Evolutionary conservation across 306 rosid species (phyloP).

Genomic region (Boehmeria nivea): DNA sequence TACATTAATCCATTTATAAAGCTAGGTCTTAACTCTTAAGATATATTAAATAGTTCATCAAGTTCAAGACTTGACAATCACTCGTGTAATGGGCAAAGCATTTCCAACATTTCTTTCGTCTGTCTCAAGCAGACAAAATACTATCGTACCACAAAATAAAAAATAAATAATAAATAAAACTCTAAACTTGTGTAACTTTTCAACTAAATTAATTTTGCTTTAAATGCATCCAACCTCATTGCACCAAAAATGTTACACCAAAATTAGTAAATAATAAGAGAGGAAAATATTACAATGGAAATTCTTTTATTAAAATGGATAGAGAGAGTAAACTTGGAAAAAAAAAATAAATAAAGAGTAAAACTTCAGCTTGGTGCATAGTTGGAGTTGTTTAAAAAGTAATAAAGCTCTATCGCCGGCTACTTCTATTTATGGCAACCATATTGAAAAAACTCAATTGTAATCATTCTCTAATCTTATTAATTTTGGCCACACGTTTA

Average conservation of each 20-base stretch:
- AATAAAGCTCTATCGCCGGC: conserved; percentile 19
- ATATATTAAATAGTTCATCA: background rate
- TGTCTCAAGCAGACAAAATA: background rate
- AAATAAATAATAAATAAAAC: background rate
- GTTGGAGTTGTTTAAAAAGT: no score
- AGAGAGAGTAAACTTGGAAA: no score
- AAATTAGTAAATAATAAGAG: no score
- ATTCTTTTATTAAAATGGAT: no score
- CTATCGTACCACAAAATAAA: background rate
- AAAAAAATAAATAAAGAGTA: no score
- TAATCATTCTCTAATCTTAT: background rate
- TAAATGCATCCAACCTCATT: no score
- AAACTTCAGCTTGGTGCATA: no score
- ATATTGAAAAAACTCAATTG: background rate
- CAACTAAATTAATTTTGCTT: no score
- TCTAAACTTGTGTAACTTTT: no score
- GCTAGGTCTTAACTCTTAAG: background rate
- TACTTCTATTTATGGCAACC: conserved; percentile 20
- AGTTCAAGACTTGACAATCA: background rate
- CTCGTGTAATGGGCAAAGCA: background rate
- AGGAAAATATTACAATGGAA: no score
- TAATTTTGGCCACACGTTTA: conserved; percentile 20
- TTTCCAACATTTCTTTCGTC: conserved; percentile 5
- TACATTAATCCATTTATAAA: background rate
- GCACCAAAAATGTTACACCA: no score